Evolutionary conservation across 208 protist species (phyloP).

Genomic region (Angomonas desouzai): DNA sequence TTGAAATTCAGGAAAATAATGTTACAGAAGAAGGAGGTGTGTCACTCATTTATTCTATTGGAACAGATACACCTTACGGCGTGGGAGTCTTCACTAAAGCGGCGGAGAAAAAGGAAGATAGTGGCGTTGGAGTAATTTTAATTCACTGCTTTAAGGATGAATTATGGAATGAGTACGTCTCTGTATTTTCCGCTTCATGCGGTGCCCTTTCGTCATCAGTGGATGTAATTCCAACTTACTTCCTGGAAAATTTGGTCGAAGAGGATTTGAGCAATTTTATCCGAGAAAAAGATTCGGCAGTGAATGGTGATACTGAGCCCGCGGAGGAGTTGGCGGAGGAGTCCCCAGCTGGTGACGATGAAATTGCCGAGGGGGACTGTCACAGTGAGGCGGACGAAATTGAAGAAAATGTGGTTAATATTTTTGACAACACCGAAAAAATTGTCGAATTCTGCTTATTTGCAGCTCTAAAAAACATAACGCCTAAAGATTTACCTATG

Average conservation of each 20-base stretch:
- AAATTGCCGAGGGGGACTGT: neutral
- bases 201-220: conserved; percentile 17
- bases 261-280: neutral
- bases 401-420: neutral
- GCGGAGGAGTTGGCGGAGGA: too few species aligned
- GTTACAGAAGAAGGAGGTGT: conserved; percentile 16
- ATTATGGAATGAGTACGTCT: conserved; percentile 54
- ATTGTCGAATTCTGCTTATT: conserved; percentile 60
- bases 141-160: conserved; percentile 56
- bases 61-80: conserved; percentile 44
- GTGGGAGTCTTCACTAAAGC: conserved; percentile 52
- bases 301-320: too few species aligned
- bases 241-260: conserved; percentile 25
- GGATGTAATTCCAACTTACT: conserved; percentile 18
- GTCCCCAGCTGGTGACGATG: too few species aligned
- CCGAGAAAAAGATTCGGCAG: too few species aligned
- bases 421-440: conserved; percentile 28
- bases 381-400: neutral
- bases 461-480: conserved; percentile 36
- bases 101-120: conserved; percentile 16
- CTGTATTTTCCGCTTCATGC: conserved; percentile 27
- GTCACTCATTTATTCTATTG: conserved; percentile 34
- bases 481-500: conserved; percentile 38
- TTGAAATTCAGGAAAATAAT: conserved; percentile 11
- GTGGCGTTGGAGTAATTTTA: conserved; percentile 56